Conservation (phyloP, 1,284 basidiomycete species). For the Agaricales sp. region DNA sequence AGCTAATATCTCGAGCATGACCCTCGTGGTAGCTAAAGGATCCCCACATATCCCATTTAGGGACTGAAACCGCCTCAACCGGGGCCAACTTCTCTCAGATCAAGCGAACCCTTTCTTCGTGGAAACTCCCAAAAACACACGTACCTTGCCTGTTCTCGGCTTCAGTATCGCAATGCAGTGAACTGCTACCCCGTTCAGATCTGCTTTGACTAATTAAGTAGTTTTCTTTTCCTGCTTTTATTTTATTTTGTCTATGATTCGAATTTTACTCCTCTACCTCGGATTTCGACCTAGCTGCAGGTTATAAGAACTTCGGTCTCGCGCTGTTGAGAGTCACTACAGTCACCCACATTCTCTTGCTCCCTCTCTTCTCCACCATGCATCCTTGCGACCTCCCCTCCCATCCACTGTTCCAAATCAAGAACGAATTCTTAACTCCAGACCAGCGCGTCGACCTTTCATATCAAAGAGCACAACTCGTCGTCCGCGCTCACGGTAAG, state of each 20-base stretch:
- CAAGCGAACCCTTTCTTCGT: background rate
- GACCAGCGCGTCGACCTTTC: slow-evolving; percentile 37
- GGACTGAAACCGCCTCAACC: background rate
- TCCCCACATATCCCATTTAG: background rate
- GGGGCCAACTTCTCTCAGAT: background rate
- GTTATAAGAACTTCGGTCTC: too few species aligned
- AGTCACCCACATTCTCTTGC: background rate
- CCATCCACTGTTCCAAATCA: slow-evolving; percentile 34
- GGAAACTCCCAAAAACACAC: too few species aligned
- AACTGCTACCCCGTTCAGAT: too few species aligned
- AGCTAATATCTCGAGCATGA: background rate
- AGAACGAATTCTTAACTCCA: slow-evolving; percentile 28
- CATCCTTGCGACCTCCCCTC: slow-evolving; percentile 22
- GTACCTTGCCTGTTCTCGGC: too few species aligned
- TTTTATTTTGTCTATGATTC: too few species aligned
- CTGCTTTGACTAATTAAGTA: too few species aligned
- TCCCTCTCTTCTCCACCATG: slow-evolving; percentile 18
- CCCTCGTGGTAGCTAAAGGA: background rate
- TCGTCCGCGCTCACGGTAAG: slow-evolving; percentile 38
- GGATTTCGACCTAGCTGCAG: too few species aligned
- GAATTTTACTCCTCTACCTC: too few species aligned
- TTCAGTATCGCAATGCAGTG: too few species aligned
- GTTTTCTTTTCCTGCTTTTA: too few species aligned
- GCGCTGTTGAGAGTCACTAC: too few species aligned
- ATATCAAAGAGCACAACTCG: slow-evolving; percentile 33